Evolutionary conservation across 2,329 filamentous ascomycete species (phyloP).

Genomic region (Aspergillus tubingensis): DNA sequence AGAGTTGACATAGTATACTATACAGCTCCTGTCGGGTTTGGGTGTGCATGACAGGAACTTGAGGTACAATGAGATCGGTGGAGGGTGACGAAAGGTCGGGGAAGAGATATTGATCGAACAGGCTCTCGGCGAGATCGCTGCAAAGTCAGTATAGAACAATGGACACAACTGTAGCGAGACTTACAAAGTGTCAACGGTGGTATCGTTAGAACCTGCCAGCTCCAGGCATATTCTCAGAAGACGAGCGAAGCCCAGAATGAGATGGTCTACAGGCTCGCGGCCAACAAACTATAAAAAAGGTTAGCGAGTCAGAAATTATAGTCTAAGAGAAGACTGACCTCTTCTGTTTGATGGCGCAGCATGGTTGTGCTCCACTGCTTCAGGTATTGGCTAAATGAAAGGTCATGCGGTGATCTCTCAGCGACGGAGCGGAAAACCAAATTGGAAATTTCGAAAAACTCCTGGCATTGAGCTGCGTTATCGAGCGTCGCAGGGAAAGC

Average conservation of each 20-base stretch:
- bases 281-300: constrained; percentile 44
- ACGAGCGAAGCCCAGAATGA: constrained; percentile 47
- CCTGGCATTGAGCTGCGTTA: constrained; percentile 42
- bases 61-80: constrained; percentile 33
- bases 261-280: constrained; percentile 45
- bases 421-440: constrained; percentile 46
- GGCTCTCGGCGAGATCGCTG: constrained; percentile 49
- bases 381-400: constrained; percentile 44
- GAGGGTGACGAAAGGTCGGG: constrained; percentile 51
- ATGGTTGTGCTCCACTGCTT: constrained; percentile 47
- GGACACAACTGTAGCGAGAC: constrained; percentile 1
- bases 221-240: constrained; percentile 48
- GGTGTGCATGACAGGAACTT: constrained; percentile 54
- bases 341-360: constrained; percentile 45
- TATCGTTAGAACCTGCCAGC: constrained; percentile 36
- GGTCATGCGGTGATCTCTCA: constrained; percentile 39
- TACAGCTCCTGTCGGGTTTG: constrained; percentile 62
- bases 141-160: constrained; percentile 8
- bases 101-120: constrained; percentile 69
- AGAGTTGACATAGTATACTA: constrained; percentile 60
- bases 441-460: constrained; percentile 50
- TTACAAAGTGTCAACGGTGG: constrained; percentile 39
- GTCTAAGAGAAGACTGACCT: constrained; percentile 33
- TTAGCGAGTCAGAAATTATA: constrained; percentile 23
- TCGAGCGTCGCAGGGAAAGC: constrained; percentile 43